A percentile compares a stretch with the other conserved stretches of the same genome.
These are phyloP conservation scores for Pyrenula aspistea DNA, from an alignment of 495 filamentous ascomycete species.

Conservation along the genomic window DNA sequence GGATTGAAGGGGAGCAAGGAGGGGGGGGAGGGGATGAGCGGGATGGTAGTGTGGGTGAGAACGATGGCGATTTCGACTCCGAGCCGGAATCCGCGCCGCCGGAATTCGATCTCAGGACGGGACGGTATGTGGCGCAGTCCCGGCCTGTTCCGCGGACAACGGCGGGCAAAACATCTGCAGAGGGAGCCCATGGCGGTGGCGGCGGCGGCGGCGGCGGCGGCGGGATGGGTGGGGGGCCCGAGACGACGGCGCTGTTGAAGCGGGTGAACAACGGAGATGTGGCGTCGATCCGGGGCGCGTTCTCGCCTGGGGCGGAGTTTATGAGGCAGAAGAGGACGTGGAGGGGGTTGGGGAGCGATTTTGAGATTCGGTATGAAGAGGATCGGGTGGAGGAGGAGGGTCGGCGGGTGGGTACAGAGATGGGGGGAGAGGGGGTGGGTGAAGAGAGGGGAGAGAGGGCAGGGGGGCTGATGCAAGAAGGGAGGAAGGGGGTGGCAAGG, in stretches of 20 bases:
- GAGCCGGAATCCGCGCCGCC: slow-evolving; percentile 64
- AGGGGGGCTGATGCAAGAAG: slow-evolving; percentile 69
- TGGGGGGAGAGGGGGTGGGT: slow-evolving; percentile 87
- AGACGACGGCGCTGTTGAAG: slow-evolving; percentile 37
- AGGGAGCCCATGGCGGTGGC: slow-evolving; percentile 18
- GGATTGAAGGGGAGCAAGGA: slow-evolving; percentile 3
- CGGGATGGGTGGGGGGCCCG: slow-evolving; percentile 16
- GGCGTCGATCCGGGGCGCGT: slow-evolving; percentile 60
- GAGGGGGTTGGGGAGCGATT: slow-evolving; percentile 87
- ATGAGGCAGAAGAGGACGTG: slow-evolving; percentile 74
- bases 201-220: too few relatives aligned
- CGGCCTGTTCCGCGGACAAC: slow-evolving; percentile 53
- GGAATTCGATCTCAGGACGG: slow-evolving; percentile 85
- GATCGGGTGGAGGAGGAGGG: too few relatives aligned
- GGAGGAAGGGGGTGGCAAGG: slow-evolving; percentile 77
- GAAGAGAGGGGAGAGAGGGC: slow-evolving; percentile 62
- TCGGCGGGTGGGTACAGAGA: too few relatives aligned
- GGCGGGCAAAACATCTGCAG: slow-evolving; percentile 20
- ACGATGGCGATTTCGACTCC: slow-evolving; percentile 31
- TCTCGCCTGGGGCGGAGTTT: slow-evolving; percentile 87
- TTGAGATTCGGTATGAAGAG: slow-evolving; percentile 54
- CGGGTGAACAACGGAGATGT: slow-evolving; percentile 60
- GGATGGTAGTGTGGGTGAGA: slow-evolving; percentile 4
- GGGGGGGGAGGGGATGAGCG: slow-evolving; percentile 1
- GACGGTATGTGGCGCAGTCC: slow-evolving; percentile 70